Evolutionary conservation across 352 stramenopile species (phyloP).

Genomic region (Phytophthora capsici): DNA sequence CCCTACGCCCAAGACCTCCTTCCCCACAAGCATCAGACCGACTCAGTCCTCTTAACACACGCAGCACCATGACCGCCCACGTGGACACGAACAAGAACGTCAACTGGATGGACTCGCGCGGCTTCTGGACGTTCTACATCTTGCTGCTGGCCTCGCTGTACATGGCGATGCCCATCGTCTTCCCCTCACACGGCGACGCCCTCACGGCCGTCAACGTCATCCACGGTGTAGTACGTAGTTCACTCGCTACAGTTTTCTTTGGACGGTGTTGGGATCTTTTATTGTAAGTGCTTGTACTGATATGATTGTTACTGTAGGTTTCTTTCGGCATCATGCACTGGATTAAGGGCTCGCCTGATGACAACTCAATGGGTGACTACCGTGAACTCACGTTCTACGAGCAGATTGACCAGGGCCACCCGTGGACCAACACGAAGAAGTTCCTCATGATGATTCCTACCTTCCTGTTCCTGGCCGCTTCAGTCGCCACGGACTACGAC

Average conservation of each 20-base stretch:
- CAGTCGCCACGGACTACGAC: slow-evolving; percentile 92
- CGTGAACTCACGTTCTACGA: slow-evolving; percentile 96
- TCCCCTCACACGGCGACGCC: slow-evolving; percentile 64
- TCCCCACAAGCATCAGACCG: slow-evolving; percentile 2
- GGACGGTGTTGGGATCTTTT: not conserved
- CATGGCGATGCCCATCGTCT: slow-evolving; percentile 79
- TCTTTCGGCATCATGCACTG: slow-evolving; percentile 95
- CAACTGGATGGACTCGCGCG: slow-evolving; percentile 91
- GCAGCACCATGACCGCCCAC: slow-evolving; percentile 39
- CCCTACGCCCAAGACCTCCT: not conserved
- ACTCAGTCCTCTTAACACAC: not conserved
- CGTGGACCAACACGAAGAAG: slow-evolving; percentile 94
- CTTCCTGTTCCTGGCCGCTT: slow-evolving; percentile 87
- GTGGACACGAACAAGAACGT: slow-evolving; percentile 92
- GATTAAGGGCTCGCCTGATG: slow-evolving; percentile 94
- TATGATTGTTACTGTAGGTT: slow-evolving; percentile 52
- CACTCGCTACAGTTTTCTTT: not conserved
- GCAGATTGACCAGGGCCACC: slow-evolving; percentile 93
- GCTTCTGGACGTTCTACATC: slow-evolving; percentile 90
- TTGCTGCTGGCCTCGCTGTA: slow-evolving; percentile 79
- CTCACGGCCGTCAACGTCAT: slow-evolving; percentile 89
- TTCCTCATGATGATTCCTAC: slow-evolving; percentile 95
- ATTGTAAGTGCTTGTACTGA: slow-evolving; percentile 15
- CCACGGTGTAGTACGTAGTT: slow-evolving; percentile 75
- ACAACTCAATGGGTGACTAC: slow-evolving; percentile 94